These are phyloP conservation scores for Neurospora sp. DNA, from an alignment of 2,329 filamentous ascomycete species.

Conservation along the genomic window DNA sequence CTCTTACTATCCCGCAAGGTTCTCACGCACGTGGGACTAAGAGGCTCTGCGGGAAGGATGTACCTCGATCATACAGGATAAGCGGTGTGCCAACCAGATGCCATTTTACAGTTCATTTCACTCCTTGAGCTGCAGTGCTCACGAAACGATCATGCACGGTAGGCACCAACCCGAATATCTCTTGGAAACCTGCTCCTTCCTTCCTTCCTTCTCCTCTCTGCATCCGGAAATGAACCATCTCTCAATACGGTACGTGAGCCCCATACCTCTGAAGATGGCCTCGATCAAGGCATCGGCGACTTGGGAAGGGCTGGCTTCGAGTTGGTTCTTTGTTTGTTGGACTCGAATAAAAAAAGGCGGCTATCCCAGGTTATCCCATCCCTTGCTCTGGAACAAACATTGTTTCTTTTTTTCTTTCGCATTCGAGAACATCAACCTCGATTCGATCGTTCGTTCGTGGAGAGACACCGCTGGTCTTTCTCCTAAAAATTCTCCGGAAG, in stretches of 20 bases:
- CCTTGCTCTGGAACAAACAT: background rate
- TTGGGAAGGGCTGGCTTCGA: background rate
- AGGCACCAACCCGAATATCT: background rate
- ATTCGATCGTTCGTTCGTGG: background rate
- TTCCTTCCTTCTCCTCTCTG: background rate
- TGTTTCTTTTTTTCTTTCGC: background rate
- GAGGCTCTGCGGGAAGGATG: background rate
- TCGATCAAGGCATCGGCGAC: background rate
- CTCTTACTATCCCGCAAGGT: background rate
- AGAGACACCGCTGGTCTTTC: background rate
- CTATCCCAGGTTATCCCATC: background rate
- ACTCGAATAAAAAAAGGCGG: background rate
- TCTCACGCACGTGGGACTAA: background rate
- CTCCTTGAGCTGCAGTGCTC: background rate
- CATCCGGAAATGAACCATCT: background rate
- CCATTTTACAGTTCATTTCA: background rate
- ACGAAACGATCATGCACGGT: background rate
- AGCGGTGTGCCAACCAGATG: background rate
- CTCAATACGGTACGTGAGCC: background rate
- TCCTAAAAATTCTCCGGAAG: background rate
- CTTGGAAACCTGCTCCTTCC: background rate
- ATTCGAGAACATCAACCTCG: background rate
- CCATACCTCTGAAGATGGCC: background rate
- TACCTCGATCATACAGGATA: background rate
- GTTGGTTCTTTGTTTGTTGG: background rate